Base-by-base conservation (phyloP, 179 eudicot genomes). In the Heliamphora ciliata region DNA sequence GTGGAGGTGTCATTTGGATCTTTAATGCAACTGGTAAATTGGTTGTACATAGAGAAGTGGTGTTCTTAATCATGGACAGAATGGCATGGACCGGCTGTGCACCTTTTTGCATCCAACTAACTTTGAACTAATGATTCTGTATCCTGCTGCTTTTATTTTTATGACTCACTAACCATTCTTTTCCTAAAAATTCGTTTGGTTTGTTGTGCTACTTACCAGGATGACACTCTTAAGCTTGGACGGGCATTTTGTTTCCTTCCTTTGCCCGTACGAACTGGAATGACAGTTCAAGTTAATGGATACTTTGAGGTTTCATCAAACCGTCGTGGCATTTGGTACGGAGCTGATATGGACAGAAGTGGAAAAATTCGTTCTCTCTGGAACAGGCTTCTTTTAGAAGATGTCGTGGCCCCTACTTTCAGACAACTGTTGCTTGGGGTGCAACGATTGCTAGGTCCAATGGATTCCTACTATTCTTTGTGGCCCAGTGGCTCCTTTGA, bases 301-400 rank as follows among this genome's bases (percentile, higher is more conserved):
- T 92, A 91, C 88, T 95, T 97, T 87, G 99, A 97, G 89, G 98
- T 97, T 78, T 97, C 99, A 75, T 97, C 99, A 79, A 97, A 97
- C 79, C 98, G 99, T 63, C 99, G 99, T 76, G 98, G 99, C 74
- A 97, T 97, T 87, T 97, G 99, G 99, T 97, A 93, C 84, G 99
- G 99, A 31, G 97, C 86, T 78, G 99, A 97, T 86, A 97, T 97
- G 99, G 99, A 97, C 88, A 92, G 98, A 90, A 90, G 97, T 86
- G 99, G 99, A 84, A 95, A 90, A 89, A 86, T 97, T 60, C 92
- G 99, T 83, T 97, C 99, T 82, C 84, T 91, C 68, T 97, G 99
- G 99, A 97, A 97, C 89, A 91, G 90, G 88, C 93, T 97, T 88
- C 95, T 97, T 74, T 87, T 97, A 79, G 98, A 97, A 89, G 99